A percentile compares a stretch with the other conserved stretches of the same genome.
phyloP scores from a whole-genome alignment of 306 rosid species.

The Vachellia collinsii region DNA sequence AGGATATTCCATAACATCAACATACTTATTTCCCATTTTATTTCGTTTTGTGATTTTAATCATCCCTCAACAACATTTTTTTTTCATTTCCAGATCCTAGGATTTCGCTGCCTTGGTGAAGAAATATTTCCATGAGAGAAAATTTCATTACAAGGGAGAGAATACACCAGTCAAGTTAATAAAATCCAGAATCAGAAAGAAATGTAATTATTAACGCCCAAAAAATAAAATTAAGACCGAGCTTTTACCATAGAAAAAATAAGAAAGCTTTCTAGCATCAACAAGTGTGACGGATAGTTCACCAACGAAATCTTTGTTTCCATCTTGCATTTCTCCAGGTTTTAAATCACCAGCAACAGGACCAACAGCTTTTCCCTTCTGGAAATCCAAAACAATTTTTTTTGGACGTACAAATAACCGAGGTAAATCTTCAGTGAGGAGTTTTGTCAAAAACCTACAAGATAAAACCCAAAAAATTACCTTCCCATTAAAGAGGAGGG shows the following conservation, averaged over 20 bases:
- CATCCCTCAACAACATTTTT: neutral
- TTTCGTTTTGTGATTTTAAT: neutral
- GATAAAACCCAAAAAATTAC: slow-evolving; percentile 20
- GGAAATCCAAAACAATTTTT: slow-evolving; percentile 93
- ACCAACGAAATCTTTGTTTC: slow-evolving; percentile 91
- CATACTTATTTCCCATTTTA: neutral
- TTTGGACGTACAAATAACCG: slow-evolving; percentile 95
- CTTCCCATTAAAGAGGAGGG: slow-evolving; percentile 20
- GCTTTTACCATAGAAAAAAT: slow-evolving; percentile 74
- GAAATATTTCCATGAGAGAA: neutral
- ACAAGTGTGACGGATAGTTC: slow-evolving; percentile 94
- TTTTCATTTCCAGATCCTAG: neutral
- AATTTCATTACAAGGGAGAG: slow-evolving; percentile 9
- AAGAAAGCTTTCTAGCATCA: slow-evolving; percentile 93
- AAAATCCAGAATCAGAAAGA: neutral
- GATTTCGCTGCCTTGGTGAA: neutral
- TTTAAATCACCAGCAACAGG: slow-evolving; percentile 68
- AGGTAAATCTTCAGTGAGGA: slow-evolving; percentile 96
- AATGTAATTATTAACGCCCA: slow-evolving; percentile 7
- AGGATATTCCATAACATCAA: neutral
- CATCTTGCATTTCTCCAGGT: slow-evolving; percentile 86
- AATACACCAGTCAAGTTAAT: neutral
- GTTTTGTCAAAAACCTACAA: slow-evolving; percentile 91
- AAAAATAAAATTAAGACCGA: slow-evolving; percentile 29
- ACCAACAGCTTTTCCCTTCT: slow-evolving; percentile 90